phyloP scores from a whole-genome alignment of 2,329 filamentous ascomycete species.

The Pezicula radicicola region DNA sequence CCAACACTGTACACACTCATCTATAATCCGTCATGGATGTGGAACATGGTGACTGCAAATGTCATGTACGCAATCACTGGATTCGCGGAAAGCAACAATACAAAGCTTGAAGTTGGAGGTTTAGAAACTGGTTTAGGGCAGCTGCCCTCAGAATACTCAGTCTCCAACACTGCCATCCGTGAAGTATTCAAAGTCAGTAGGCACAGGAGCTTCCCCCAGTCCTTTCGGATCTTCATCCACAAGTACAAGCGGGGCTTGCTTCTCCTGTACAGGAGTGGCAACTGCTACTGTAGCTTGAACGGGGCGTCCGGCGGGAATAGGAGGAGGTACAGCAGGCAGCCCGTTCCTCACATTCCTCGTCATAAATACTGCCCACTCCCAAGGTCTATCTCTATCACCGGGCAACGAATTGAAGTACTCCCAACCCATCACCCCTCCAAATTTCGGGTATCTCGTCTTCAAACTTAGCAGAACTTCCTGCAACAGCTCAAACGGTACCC shows the following conservation, averaged over 20 bases:
- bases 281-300: not conserved
- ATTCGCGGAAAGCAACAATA: no score
- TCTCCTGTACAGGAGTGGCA: not conserved
- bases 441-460: constrained; percentile 58
- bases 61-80: no score
- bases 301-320: not conserved
- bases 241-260: constrained; percentile 10
- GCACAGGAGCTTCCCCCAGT: constrained; percentile 19
- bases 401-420: constrained; percentile 87
- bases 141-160: not conserved
- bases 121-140: no score
- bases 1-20: no score
- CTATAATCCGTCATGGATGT: no score
- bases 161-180: constrained; percentile 20
- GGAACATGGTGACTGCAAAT: no score
- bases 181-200: constrained; percentile 22
- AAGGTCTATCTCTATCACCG: constrained; percentile 59
- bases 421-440: constrained; percentile 93
- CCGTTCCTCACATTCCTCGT: constrained; percentile 19
- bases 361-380: constrained; percentile 76
- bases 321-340: not conserved
- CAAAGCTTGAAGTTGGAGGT: no score
- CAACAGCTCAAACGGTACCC: constrained; percentile 56
- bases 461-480: constrained; percentile 54
- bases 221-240: constrained; percentile 15